phyloP scores from a whole-genome alignment of 805 yeast species.

The Suhomyces kilbournensis region DNA sequence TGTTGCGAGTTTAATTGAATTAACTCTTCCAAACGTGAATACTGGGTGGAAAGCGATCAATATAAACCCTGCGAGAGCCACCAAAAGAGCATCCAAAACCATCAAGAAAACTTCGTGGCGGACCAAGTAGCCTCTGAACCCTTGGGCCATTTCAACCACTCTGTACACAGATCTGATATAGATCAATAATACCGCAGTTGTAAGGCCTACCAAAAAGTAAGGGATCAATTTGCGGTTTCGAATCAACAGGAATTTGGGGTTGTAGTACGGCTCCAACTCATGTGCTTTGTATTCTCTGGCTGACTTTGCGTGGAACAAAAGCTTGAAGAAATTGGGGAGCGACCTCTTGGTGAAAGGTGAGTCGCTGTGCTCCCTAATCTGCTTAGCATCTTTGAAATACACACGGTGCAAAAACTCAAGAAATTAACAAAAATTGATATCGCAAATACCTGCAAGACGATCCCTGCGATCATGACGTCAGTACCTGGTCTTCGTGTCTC shows the following conservation, averaged over 20 bases:
- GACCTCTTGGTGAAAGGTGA: slow-evolving; percentile 18
- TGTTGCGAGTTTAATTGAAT: slow-evolving; percentile 24
- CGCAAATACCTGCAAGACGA: slow-evolving; percentile 35
- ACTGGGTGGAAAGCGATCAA: slow-evolving; percentile 41
- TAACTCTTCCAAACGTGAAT: slow-evolving; percentile 28
- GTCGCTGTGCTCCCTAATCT: slow-evolving; percentile 5
- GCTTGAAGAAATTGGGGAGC: slow-evolving; percentile 24
- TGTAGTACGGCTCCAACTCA: slow-evolving; percentile 29
- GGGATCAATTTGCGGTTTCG: slow-evolving; percentile 25
- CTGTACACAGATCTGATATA: slow-evolving; percentile 35
- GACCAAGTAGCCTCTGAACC: slow-evolving; percentile 36
- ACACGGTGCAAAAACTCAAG: slow-evolving; percentile 32
- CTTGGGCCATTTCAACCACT: slow-evolving; percentile 41
- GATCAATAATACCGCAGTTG: slow-evolving; percentile 29
- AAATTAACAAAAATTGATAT: slow-evolving; percentile 36
- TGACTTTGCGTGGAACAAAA: slow-evolving; percentile 26
- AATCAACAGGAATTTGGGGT: slow-evolving; percentile 21
- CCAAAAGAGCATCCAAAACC: slow-evolving; percentile 39
- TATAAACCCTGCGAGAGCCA: slow-evolving; percentile 34
- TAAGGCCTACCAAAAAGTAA: slow-evolving; percentile 34
- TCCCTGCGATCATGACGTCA: slow-evolving; percentile 38
- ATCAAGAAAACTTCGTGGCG: slow-evolving; percentile 35
- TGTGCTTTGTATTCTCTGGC: slow-evolving; percentile 18
- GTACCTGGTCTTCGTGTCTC: slow-evolving; percentile 29
- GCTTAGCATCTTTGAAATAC: slow-evolving; percentile 24